phyloP scores from a whole-genome alignment of 345 rosid genomes.

The Citrus trifoliata region DNA sequence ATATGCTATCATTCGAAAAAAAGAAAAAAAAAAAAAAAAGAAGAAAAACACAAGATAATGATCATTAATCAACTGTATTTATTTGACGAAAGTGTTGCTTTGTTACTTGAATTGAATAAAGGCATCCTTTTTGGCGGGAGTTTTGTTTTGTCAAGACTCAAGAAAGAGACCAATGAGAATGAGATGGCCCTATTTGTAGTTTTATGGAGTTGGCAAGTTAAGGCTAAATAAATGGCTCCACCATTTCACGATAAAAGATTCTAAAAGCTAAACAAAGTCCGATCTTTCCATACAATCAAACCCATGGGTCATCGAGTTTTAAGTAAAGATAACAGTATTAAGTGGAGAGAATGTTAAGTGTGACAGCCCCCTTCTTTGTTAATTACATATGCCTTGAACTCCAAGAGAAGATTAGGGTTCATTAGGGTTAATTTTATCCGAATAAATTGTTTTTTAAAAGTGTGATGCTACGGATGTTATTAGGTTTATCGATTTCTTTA shows the following conservation, averaged over 20 bases:
- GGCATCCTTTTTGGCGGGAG: slow-evolving; percentile 43
- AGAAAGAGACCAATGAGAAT: slow-evolving; percentile 21
- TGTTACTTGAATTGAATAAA: slow-evolving; percentile 1
- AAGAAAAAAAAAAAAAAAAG: too few relatives aligned
- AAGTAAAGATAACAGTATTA: neutral
- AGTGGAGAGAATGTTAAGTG: too few relatives aligned
- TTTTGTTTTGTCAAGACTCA: slow-evolving; percentile 31
- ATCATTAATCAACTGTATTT: neutral
- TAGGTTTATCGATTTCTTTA: neutral
- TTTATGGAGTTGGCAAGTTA: neutral
- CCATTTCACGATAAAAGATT: slow-evolving; percentile 1
- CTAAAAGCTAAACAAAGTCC: slow-evolving; percentile 9
- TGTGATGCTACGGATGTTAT: neutral
- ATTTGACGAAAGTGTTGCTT: neutral
- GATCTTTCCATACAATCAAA: neutral
- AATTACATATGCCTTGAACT: neutral
- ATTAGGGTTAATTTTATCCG: neutral
- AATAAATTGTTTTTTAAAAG: neutral
- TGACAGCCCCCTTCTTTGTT: neutral
- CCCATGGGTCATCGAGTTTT: slow-evolving; percentile 15
- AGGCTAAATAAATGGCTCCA: slow-evolving; percentile 11
- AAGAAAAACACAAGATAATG: too few relatives aligned
- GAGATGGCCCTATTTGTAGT: slow-evolving; percentile 15
- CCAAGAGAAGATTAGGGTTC: neutral
- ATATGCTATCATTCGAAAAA: neutral